Evolutionary conservation across 768 basidiomycete species (phyloP), one percentile per base, ranked within the genome.

Genomic region (Paxillus ammoniavirescens): DNA sequence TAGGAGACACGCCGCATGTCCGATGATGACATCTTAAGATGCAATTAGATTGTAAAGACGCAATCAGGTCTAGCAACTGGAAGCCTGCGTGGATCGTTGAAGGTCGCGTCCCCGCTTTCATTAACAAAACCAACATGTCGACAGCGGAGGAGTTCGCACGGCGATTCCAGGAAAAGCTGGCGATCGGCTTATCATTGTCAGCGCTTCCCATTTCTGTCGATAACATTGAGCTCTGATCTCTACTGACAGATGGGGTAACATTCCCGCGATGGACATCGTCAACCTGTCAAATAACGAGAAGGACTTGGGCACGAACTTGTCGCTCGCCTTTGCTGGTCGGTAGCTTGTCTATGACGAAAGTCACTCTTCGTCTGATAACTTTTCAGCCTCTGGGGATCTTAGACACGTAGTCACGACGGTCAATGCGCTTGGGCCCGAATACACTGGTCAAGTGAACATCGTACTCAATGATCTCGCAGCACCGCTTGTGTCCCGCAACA

Each of bases 351-450:
- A 7, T 12, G 35, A 14, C 17, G 8, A 1, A 8, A 14, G 1
- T 35, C 46, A 4, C 15, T 45, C 13, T 50, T 38, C 1, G 14
- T 23, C 26, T 42, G 42, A 47, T 15, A n/a, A 14, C 23, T 10
- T 47, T 36, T 12, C 43, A 81, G 79, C 77, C 0, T 81, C 80
- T 7, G 80, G 80, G 5, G 79, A 81, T 60, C 66, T 81, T 44
- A 72, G 79, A 33, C 70, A 79, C 49, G 54, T 79, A 15, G 46
- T 81, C 6, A 60, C 60, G 26, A 80, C 75, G 2, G 58, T 80
- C 48, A 81, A 79, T 53, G 55, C 56, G 10, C 70, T 81, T 21
- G 76, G 78, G 5, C 17, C 55, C 10, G 61, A 77, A 42, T 79
- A 75, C 54, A 62, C 66, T 1, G 79, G 80, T 3, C 53, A 66